phyloP scores from a whole-genome alignment of 805 yeast species.

The Maudiozyma barnettii region DNA sequence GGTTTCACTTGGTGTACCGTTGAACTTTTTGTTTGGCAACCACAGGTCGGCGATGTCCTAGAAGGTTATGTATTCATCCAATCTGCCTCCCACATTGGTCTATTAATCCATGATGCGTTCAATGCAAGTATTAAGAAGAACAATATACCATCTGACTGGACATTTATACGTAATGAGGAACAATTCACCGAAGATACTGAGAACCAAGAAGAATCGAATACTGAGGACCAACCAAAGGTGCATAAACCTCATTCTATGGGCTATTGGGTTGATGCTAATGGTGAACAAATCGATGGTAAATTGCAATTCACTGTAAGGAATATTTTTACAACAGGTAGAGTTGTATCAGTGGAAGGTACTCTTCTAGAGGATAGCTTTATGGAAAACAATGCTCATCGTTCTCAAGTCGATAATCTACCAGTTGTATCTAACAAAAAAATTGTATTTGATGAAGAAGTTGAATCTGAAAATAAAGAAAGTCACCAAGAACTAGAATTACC shows the following conservation, averaged over 20 bases:
- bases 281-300: constrained; percentile 72
- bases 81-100: constrained; percentile 89
- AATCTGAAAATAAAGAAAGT: constrained; percentile 28
- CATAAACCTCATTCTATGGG: constrained; percentile 50
- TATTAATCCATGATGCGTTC: constrained; percentile 84
- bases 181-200: constrained; percentile 20
- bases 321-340: constrained; percentile 67
- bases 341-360: constrained; percentile 84
- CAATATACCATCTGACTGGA: constrained; percentile 82
- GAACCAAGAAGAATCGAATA: constrained; percentile 10
- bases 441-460: constrained; percentile 39
- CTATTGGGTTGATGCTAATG: constrained; percentile 76
- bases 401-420: constrained; percentile 46
- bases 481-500: constrained; percentile 29
- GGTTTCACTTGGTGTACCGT: constrained; percentile 80
- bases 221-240: constrained; percentile 8
- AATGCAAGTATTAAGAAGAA: constrained; percentile 84
- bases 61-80: constrained; percentile 89
- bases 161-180: constrained; percentile 72
- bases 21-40: constrained; percentile 82
- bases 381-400: constrained; percentile 19
- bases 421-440: constrained; percentile 40
- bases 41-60: constrained; percentile 73
- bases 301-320: constrained; percentile 64
- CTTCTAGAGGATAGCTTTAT: constrained; percentile 32